Evolutionary conservation across 805 yeast species (phyloP).

Genomic region (Schizosaccharomyces cryophilus): DNA sequence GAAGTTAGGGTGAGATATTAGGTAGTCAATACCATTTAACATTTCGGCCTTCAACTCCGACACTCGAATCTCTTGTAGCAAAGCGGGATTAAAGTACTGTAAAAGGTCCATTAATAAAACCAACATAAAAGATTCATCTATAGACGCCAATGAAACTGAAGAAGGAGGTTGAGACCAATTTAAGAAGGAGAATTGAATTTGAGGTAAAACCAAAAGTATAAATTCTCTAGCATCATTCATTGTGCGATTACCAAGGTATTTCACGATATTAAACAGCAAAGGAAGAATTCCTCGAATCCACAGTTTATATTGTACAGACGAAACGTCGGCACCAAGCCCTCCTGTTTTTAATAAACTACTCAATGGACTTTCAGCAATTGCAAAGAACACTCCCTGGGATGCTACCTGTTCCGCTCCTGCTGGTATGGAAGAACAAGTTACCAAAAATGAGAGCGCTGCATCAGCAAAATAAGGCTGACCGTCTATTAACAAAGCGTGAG

Average conservation of each 20-base stretch:
- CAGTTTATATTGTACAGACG: constrained; percentile 40
- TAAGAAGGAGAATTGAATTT: constrained; percentile 34
- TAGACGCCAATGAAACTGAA: constrained; percentile 22
- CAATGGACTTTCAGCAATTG: constrained; percentile 49
- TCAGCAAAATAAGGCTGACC: constrained; percentile 1
- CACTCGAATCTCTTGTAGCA: not conserved
- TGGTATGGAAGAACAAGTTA: constrained; percentile 18
- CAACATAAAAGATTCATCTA: constrained; percentile 47
- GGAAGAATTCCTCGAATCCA: constrained; percentile 75
- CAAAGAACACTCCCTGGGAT: constrained; percentile 36
- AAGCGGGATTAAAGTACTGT: constrained; percentile 9
- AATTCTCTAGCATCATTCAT: constrained; percentile 43
- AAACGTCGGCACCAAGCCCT: constrained; percentile 24
- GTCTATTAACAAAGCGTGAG: not conserved
- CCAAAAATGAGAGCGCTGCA: not conserved
- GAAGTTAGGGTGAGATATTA: constrained; percentile 70
- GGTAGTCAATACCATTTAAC: constrained; percentile 25
- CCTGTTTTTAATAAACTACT: constrained; percentile 47
- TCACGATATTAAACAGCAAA: constrained; percentile 32
- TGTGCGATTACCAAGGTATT: constrained; percentile 37
- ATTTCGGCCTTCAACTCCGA: not conserved
- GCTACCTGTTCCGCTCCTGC: constrained; percentile 43
- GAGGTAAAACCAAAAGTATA: constrained; percentile 36
- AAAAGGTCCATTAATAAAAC: constrained; percentile 37
- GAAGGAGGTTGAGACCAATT: constrained; percentile 38